These are phyloP conservation scores for Lumnitzera racemosa DNA, from an alignment of 345 rosid species.

Conservation along the genomic window DNA sequence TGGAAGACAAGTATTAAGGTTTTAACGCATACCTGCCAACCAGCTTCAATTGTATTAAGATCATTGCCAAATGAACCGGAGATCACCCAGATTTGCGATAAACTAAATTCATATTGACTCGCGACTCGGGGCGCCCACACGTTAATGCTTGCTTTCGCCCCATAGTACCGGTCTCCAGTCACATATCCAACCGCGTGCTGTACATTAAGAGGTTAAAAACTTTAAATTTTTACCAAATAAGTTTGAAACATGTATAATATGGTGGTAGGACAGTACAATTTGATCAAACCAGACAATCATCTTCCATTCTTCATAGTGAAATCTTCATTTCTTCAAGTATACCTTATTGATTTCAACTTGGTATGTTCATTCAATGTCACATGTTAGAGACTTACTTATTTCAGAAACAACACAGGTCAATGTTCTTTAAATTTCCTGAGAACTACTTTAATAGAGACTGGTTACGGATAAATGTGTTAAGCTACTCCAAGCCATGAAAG, in stretches of 20 bases:
- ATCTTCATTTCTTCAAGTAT: too few species aligned
- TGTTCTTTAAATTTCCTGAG: too few species aligned
- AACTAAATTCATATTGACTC: constrained; percentile 80
- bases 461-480: too few species aligned
- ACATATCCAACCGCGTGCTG: constrained; percentile 99
- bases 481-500: too few species aligned
- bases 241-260: not conserved
- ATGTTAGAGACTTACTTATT: too few species aligned
- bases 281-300: too few species aligned
- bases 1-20: not conserved
- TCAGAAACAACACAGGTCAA: too few species aligned
- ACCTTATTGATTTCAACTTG: too few species aligned
- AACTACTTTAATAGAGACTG: too few species aligned
- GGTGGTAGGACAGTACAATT: not conserved
- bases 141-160: constrained; percentile 94
- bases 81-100: constrained; percentile 96
- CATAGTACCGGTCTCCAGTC: constrained; percentile 77
- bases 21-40: constrained; percentile 72
- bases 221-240: not conserved
- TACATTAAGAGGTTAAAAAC: not conserved
- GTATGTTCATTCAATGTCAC: too few species aligned
- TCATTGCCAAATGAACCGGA: constrained; percentile 90
- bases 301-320: too few species aligned
- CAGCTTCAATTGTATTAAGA: constrained; percentile 98
- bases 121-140: constrained; percentile 86